Conservation (phyloP, 1,284 basidiomycete species). For the Porodaedalea pini region DNA sequence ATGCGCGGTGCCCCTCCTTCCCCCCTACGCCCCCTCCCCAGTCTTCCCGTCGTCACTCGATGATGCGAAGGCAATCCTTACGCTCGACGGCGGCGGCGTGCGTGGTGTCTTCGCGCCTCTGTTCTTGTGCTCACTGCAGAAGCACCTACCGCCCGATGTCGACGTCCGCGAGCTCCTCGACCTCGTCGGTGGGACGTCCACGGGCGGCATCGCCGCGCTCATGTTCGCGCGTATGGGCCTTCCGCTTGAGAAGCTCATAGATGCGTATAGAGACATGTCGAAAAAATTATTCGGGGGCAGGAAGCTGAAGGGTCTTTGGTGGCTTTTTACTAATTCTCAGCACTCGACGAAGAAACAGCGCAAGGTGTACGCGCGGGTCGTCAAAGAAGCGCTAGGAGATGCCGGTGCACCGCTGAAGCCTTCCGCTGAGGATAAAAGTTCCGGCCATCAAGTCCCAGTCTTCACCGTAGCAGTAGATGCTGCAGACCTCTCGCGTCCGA, state of each 20-base stretch:
- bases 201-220: conserved; percentile 17
- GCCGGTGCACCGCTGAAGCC: conserved; percentile 12
- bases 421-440: background rate
- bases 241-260: conserved; percentile 5
- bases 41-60: background rate
- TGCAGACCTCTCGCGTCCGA: conserved; percentile 12
- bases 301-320: conserved; percentile 10
- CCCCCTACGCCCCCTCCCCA: conserved; percentile 16
- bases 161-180: conserved; percentile 17
- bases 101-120: conserved; percentile 18
- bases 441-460: conserved; percentile 1
- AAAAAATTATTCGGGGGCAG: conserved; percentile 14
- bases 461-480: conserved; percentile 15
- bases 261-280: conserved; percentile 13
- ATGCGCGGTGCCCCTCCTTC: conserved; percentile 12
- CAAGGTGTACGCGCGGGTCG: conserved; percentile 9
- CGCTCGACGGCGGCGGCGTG: conserved; percentile 20
- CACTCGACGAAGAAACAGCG: conserved; percentile 16
- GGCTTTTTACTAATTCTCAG: conserved; percentile 19
- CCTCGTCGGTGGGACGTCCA: conserved; percentile 17
- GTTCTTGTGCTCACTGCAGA: conserved; percentile 12
- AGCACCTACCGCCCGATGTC: conserved; percentile 13
- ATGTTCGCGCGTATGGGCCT: conserved; percentile 17
- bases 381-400: conserved; percentile 11
- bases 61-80: conserved; percentile 14